Percentiles rank a stretch among this genome's conserved stretches.
phyloP scores from a whole-genome alignment of 1,139 yeast genomes.

The Barnettozyma hawaiiensis region DNA sequence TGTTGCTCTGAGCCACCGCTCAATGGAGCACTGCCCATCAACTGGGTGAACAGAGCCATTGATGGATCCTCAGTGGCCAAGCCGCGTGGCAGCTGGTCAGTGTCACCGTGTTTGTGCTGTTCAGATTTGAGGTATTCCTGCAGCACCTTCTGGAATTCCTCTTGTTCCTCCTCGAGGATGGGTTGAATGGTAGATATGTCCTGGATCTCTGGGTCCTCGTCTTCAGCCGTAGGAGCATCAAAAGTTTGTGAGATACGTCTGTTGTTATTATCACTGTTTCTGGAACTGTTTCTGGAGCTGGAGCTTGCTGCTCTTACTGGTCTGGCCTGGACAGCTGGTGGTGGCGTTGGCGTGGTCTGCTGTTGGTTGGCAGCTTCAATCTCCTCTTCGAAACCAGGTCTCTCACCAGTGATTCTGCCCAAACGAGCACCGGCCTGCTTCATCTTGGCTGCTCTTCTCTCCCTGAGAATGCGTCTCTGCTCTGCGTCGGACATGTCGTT shows the following conservation, averaged over 20 bases:
- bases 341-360: neutral
- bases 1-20: neutral
- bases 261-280: no score
- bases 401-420: slow-evolving; percentile 42
- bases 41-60: slow-evolving; percentile 9
- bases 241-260: slow-evolving; percentile 27
- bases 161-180: slow-evolving; percentile 9
- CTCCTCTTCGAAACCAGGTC: slow-evolving; percentile 8
- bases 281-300: no score
- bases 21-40: slow-evolving; percentile 2
- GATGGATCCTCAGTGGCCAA: slow-evolving; percentile 6
- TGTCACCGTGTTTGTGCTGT: slow-evolving; percentile 8
- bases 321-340: slow-evolving; percentile 2
- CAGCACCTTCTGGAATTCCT: slow-evolving; percentile 11
- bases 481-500: slow-evolving; percentile 40
- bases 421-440: slow-evolving; percentile 45
- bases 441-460: slow-evolving; percentile 67
- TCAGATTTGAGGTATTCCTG: slow-evolving; percentile 11
- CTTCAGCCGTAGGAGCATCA: slow-evolving; percentile 9
- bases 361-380: slow-evolving; percentile 1
- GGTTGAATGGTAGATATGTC: slow-evolving; percentile 10
- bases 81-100: slow-evolving; percentile 1
- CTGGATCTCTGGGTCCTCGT: slow-evolving; percentile 10
- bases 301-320: neutral
- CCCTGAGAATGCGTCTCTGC: slow-evolving; percentile 55